Percentiles rank a stretch among this genome's conserved stretches.
These are phyloP conservation scores for Camellia oleifera DNA, from an alignment of 179 eudicot species.

Conservation along the genomic window DNA sequence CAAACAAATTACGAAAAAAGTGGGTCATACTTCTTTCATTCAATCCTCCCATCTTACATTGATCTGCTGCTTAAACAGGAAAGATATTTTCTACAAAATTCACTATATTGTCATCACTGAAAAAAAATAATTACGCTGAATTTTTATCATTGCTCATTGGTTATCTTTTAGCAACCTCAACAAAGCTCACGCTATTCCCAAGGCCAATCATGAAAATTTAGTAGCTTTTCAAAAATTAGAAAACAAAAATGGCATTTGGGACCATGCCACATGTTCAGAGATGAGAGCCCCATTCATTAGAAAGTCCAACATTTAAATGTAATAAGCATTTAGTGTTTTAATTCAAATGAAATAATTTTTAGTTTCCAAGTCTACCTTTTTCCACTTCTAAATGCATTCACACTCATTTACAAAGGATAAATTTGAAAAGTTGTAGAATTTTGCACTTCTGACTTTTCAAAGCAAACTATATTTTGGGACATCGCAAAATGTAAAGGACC, in stretches of 20 bases:
- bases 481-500: slow-evolving; percentile 8
- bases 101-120: background rate
- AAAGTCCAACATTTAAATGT: background rate
- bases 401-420: background rate
- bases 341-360: background rate
- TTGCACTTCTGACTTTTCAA: background rate
- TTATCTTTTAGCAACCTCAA: background rate
- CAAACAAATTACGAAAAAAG: background rate
- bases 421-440: background rate
- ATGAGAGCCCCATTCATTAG: background rate
- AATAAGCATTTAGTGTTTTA: background rate
- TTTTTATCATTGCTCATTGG: background rate
- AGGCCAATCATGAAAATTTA: background rate
- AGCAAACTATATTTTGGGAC: background rate
- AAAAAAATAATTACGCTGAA: background rate
- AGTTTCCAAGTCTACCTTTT: background rate
- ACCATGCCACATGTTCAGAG: background rate
- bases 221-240: background rate
- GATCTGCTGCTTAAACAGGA: background rate
- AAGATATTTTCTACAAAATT: background rate
- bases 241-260: background rate
- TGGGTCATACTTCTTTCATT: background rate
- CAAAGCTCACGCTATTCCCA: background rate
- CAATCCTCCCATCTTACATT: background rate
- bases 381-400: background rate